Evolutionary conservation across 169 alveolate species (phyloP).

Genomic region (Plasmodium yoelii): DNA sequence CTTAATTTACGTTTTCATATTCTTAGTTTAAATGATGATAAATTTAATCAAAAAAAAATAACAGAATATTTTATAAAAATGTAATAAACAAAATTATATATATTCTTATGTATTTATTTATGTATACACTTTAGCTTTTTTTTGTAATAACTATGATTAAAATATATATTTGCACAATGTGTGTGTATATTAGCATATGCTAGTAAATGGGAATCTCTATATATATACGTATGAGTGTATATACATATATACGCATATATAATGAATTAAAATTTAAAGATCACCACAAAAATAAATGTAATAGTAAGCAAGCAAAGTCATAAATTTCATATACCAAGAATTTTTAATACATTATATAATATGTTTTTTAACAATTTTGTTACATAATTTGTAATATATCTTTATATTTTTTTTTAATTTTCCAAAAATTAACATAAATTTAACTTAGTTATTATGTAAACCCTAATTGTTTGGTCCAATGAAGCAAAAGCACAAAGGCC

Average conservation of each 20-base stretch:
- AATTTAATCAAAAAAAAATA: slow-evolving; percentile 61
- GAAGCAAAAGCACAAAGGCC: slow-evolving; percentile 88
- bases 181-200: not conserved
- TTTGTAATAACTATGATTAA: not conserved
- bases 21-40: slow-evolving; percentile 57
- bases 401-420: not conserved
- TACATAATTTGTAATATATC: slow-evolving; percentile 1
- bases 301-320: too few relatives aligned
- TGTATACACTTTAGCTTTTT: slow-evolving; percentile 9
- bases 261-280: not conserved
- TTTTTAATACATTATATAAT: too few relatives aligned
- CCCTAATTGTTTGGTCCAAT: slow-evolving; percentile 93
- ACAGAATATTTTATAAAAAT: slow-evolving; percentile 65
- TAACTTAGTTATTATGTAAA: slow-evolving; percentile 78
- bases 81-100: slow-evolving; percentile 12
- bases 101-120: slow-evolving; percentile 1
- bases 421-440: slow-evolving; percentile 41
- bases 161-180: not conserved
- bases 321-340: too few relatives aligned
- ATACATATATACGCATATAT: not conserved
- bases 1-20: slow-evolving; percentile 63
- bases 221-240: not conserved
- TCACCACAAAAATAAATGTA: not conserved
- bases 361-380: slow-evolving; percentile 18
- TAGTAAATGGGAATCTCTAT: not conserved